These are phyloP conservation scores for Dysphania ambrosioides DNA, from an alignment of 148 eudicot genomes.

Conservation along the genomic window DNA sequence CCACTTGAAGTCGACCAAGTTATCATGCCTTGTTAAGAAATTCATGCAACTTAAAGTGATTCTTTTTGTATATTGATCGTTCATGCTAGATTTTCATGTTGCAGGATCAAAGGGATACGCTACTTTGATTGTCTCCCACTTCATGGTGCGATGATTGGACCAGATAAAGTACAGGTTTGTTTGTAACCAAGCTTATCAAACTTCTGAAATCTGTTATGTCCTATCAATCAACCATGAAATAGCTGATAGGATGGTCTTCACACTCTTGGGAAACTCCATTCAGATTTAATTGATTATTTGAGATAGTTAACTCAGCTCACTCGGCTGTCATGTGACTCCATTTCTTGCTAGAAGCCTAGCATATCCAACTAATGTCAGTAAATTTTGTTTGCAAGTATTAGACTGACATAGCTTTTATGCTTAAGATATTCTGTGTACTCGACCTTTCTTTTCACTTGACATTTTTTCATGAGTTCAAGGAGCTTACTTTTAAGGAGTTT, in stretches of 20 bases:
- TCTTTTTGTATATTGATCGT: not conserved
- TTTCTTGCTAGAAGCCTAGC: not conserved
- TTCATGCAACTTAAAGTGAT: constrained; percentile 1
- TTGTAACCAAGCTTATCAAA: constrained; percentile 3
- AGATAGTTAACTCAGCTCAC: not conserved
- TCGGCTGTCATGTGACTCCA: not conserved
- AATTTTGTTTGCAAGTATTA: not conserved
- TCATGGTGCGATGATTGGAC: constrained; percentile 90
- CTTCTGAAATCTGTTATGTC: not conserved
- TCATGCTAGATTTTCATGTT: constrained; percentile 20
- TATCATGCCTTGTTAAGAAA: too few relatives aligned
- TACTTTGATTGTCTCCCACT: constrained; percentile 79
- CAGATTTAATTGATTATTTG: not conserved
- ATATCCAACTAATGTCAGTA: not conserved
- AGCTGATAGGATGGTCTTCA: too few relatives aligned
- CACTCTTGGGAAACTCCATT: too few relatives aligned
- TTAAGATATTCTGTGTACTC: not conserved
- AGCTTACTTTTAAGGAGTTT: not conserved
- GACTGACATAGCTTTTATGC: not conserved
- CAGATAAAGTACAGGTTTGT: constrained; percentile 90
- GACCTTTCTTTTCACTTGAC: too few relatives aligned
- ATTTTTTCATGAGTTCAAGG: too few relatives aligned
- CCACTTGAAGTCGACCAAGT: not conserved
- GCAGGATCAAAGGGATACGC: constrained; percentile 88
- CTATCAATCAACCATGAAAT: too few relatives aligned